Percentiles rank a stretch among this genome's conserved stretches.
These are phyloP conservation scores for Penicillium subrubescens DNA, from an alignment of 495 filamentous ascomycete species.

Conservation along the genomic window DNA sequence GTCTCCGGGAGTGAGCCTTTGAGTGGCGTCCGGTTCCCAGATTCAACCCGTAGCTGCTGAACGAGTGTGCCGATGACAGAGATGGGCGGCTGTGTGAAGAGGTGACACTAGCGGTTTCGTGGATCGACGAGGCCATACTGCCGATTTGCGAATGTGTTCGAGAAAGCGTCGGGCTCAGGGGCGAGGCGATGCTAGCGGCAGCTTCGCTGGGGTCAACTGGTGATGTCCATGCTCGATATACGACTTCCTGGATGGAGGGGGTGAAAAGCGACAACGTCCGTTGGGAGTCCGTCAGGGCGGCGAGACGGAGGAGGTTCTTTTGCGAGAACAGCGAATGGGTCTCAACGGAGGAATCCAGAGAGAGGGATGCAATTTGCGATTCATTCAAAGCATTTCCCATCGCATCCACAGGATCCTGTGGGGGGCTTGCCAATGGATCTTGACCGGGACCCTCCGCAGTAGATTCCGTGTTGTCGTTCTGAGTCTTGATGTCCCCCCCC, in stretches of 20 bases:
- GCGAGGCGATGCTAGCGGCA: slow-evolving; percentile 55
- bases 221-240: slow-evolving; percentile 90
- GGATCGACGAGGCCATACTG: slow-evolving; percentile 55
- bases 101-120: slow-evolving; percentile 47
- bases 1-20: slow-evolving; percentile 69
- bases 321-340: slow-evolving; percentile 85
- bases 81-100: slow-evolving; percentile 44
- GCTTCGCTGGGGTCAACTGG: slow-evolving; percentile 70
- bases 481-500: slow-evolving; percentile 53
- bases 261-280: slow-evolving; percentile 87
- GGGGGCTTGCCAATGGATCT: slow-evolving; percentile 79
- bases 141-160: slow-evolving; percentile 64
- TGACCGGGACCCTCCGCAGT: slow-evolving; percentile 52
- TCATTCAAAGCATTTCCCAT: slow-evolving; percentile 75
- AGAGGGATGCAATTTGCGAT: slow-evolving; percentile 70
- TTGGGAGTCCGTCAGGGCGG: slow-evolving; percentile 76
- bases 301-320: slow-evolving; percentile 80
- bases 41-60: slow-evolving; percentile 59
- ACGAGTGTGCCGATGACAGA: slow-evolving; percentile 28
- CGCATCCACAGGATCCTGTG: slow-evolving; percentile 74
- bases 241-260: slow-evolving; percentile 75
- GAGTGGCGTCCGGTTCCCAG: slow-evolving; percentile 66
- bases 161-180: slow-evolving; percentile 54
- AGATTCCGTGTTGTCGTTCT: slow-evolving; percentile 26
- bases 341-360: slow-evolving; percentile 73